These are phyloP conservation scores for Chlamydomonas urium DNA, from an alignment of 139 green algal species.

Conservation along the genomic window DNA sequence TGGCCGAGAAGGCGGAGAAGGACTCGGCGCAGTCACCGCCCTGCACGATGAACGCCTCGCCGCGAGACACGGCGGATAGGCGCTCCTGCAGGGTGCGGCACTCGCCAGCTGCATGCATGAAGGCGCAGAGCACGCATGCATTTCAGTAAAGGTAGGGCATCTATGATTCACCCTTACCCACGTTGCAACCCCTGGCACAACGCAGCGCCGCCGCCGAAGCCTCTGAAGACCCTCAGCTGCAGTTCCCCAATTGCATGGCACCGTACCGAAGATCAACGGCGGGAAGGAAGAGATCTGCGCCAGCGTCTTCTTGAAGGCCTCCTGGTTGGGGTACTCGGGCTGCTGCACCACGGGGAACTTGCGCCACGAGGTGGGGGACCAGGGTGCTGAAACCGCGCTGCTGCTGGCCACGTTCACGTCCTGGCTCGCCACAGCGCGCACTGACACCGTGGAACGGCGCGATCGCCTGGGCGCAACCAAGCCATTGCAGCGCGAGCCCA, in stretches of 20 bases:
- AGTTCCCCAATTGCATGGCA: too few relatives aligned
- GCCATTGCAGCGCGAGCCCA: neutral
- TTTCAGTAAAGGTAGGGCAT: too few relatives aligned
- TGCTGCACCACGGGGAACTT: slow-evolving; percentile 48
- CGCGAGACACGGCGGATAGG: slow-evolving; percentile 75
- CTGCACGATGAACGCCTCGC: slow-evolving; percentile 82
- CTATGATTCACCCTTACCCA: too few relatives aligned
- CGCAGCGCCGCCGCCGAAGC: too few relatives aligned
- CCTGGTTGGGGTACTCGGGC: slow-evolving; percentile 70
- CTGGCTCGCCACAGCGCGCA: neutral
- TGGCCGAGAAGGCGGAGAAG: slow-evolving; percentile 93
- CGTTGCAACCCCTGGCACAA: too few relatives aligned
- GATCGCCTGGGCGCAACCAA: neutral
- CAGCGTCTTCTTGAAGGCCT: slow-evolving; percentile 51
- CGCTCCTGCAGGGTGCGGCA: slow-evolving; percentile 84
- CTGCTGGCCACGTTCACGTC: neutral
- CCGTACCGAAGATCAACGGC: slow-evolving; percentile 89
- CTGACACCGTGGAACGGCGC: neutral
- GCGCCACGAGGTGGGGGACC: slow-evolving; percentile 53
- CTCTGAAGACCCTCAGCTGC: too few relatives aligned
- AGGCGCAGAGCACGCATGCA: too few relatives aligned
- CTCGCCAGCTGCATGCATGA: slow-evolving; percentile 90
- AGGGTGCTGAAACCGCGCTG: slow-evolving; percentile 8
- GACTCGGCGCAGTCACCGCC: slow-evolving; percentile 96
- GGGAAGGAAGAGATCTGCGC: slow-evolving; percentile 72